phyloP scores from a whole-genome alignment of 208 protist species.

The Acanthamoeba royreba region DNA sequence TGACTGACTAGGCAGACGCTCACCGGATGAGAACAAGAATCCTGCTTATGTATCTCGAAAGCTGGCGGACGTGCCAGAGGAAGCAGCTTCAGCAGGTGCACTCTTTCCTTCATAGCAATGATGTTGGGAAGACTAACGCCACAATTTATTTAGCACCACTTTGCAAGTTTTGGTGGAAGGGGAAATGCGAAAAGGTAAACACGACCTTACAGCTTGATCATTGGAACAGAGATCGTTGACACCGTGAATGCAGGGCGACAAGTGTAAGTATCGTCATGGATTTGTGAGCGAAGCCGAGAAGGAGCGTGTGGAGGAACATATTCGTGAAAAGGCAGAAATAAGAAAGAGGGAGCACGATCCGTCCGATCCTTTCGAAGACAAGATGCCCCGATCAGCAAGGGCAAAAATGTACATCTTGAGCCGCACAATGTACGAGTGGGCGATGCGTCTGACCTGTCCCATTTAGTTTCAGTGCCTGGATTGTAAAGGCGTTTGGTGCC shows the following conservation, averaged over 20 bases:
- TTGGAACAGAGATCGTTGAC: neutral
- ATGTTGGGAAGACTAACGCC: neutral
- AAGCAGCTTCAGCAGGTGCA: neutral
- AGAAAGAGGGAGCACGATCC: neutral
- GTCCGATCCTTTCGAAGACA: neutral
- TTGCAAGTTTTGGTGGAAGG: constrained; percentile 25
- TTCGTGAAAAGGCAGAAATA: neutral
- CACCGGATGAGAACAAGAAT: neutral
- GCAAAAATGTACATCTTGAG: neutral
- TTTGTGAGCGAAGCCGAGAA: neutral
- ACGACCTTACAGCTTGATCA: neutral
- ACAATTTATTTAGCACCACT: neutral
- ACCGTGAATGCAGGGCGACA: neutral
- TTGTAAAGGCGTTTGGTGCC: neutral
- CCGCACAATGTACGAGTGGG: too few species aligned
- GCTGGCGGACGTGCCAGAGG: neutral
- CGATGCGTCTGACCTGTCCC: too few species aligned
- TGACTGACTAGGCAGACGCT: neutral
- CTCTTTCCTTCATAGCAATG: neutral
- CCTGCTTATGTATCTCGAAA: neutral
- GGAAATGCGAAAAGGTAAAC: neutral
- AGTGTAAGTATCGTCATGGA: neutral
- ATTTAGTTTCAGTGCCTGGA: neutral
- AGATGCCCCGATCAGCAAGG: neutral
- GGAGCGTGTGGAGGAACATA: neutral